A percentile compares a stretch with the other conserved stretches of the same genome.
Evolutionary conservation across 225 moss, liverwort and hornwort genomes (phyloP).

Genomic region (Marchantia paleacea): DNA sequence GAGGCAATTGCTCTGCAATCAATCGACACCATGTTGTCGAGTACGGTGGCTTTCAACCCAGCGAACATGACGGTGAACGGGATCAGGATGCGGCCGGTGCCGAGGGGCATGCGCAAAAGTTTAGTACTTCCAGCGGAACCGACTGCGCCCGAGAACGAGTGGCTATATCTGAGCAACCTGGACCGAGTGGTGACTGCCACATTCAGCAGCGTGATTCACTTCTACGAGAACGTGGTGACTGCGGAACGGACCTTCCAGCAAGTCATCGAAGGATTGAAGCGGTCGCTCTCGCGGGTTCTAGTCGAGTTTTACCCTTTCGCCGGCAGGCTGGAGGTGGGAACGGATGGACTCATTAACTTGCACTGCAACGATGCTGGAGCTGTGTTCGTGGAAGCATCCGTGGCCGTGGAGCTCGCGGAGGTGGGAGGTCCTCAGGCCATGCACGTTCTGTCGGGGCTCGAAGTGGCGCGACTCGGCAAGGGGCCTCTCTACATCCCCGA

Average conservation of each 20-base stretch:
- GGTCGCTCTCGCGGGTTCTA: conserved; percentile 18
- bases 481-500: conserved; percentile 20
- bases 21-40: too few species aligned
- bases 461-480: conserved; percentile 17
- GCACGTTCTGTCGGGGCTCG: conserved; percentile 10
- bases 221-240: conserved; percentile 4
- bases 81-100: too few species aligned
- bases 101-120: not conserved
- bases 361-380: conserved; percentile 32
- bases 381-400: conserved; percentile 15
- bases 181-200: conserved; percentile 42
- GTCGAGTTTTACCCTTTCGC: conserved; percentile 32
- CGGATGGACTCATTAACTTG: conserved; percentile 26
- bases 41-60: too few species aligned
- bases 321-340: conserved; percentile 15
- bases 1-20: too few species aligned
- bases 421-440: conserved; percentile 11
- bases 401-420: conserved; percentile 8
- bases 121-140: conserved; percentile 16
- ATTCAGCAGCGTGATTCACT: conserved; percentile 38
- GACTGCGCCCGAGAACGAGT: conserved; percentile 19
- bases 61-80: too few species aligned
- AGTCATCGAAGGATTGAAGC: conserved; percentile 1
- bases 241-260: not conserved
- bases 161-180: conserved; percentile 38